phyloP scores from a whole-genome alignment of 164 flowering plant species.

The Aristolochia contorta region DNA sequence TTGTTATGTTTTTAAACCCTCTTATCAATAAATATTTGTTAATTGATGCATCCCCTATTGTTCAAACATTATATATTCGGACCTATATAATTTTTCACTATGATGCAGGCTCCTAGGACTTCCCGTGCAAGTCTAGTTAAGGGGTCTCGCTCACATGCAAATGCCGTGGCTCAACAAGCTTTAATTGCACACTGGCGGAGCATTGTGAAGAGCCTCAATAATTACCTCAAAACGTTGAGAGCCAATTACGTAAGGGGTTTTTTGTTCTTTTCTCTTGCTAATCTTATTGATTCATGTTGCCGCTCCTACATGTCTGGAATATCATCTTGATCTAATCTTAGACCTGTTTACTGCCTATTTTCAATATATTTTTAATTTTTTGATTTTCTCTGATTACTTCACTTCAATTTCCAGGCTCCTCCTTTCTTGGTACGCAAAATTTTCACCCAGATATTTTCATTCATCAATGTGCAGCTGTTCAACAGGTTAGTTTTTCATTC shows the following conservation, averaged over 20 bases:
- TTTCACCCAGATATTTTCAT: conserved; percentile 85
- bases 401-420: conserved; percentile 50
- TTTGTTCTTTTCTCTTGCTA: background rate
- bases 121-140: conserved; percentile 86
- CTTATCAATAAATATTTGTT: no score
- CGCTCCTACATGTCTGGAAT: no score
- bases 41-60: background rate
- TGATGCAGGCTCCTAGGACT: conserved; percentile 79
- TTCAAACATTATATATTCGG: background rate
- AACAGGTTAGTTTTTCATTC: conserved; percentile 48
- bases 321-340: no score
- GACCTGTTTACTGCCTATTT: background rate
- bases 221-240: conserved; percentile 60
- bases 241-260: conserved; percentile 68
- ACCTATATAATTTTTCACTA: background rate
- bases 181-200: conserved; percentile 97
- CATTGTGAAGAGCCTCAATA: conserved; percentile 75
- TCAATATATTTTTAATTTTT: background rate
- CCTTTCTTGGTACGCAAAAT: conserved; percentile 80
- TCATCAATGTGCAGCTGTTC: conserved; percentile 90
- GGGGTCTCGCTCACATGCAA: conserved; percentile 80
- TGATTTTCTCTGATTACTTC: background rate
- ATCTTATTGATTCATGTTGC: no score
- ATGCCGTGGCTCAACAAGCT: conserved; percentile 95
- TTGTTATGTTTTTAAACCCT: no score